Evolutionary conservation across 2,329 filamentous ascomycete genomes (phyloP), one percentile per base, ranked within the genome.

Genomic region (Corinectria fuckeliana): DNA sequence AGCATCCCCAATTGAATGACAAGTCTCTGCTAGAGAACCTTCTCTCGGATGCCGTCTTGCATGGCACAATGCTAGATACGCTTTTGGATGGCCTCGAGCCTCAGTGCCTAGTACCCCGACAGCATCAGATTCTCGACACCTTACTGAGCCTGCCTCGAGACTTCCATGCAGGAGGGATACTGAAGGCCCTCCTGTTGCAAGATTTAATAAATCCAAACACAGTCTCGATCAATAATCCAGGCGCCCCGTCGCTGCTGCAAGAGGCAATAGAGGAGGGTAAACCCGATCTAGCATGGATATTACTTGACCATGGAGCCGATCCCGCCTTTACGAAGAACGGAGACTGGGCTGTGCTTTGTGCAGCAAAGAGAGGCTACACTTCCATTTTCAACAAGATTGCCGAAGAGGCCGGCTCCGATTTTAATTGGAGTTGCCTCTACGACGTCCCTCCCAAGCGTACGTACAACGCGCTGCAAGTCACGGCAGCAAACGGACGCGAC

Each of bases 381-480:
- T 38, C 51, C 8, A 45, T 68, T 11, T 28, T 71, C 14, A 60
- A 61, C 23, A 50, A 59, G 23, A 60, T 71, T 4, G 28, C 58
- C 5, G 61, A 68, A 8, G 44, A 38, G 16, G 56, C 30, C 1
- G 38, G 54, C n/a, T 23, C 10, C 4, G 9, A 44, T 7, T 69
- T 70, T 3, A 36, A 67, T 32, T 70, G 68, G 68, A 8, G 38
- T 0, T 51, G 47, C 18, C 7, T 51, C 8, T 63, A 52, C 11
- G 32, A 64, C 18, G 20, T 18, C 5, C 42, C 44, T 2, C 50
- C 57, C 4, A 42, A 53, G 2, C 55, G 54, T 23, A 59, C 58
- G 9, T 68, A 62, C 26, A 69, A 67, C 21, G 61, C 65, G 5
- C 49, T 70, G 10, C 68, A 70, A 28, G 56, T 71, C 30, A 68